Base-by-base conservation (phyloP, 192 early-diverging fungal genomes). In the Backusella liffmaniae region DNA sequence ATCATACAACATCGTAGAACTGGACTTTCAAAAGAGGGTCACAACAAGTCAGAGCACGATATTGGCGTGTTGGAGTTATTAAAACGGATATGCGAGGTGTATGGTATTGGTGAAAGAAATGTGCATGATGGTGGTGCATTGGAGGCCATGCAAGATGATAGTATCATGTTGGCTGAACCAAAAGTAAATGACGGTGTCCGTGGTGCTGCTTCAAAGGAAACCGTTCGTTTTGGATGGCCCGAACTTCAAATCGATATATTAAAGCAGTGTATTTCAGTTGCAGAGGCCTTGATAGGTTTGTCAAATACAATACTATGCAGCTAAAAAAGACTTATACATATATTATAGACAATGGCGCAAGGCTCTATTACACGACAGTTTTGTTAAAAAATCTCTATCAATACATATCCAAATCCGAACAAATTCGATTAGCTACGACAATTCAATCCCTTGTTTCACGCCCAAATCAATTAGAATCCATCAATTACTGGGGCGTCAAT, bases 221-320 rank as follows among this genome's bases (percentile, higher is more conserved):
- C 56, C 0, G 23, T 80, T 26, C 36, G 84, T 6, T 88, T 81
- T 76, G 94, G 94, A 4, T 95, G 94, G 94, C 91, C 93, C 23
- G 86, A 88, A n/a, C 77, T 96, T 51, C 94, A 94, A 77, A 91
- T 95, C 36, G 90, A 91, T 77, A 85, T 92, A 8, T 73, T 95
- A 30, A 88, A 90, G 49, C 92, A 95, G 81, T 91, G 90, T 34
- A 89, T 94, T 53, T 82, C 86, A 6, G 83, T 94, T 8, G 76
- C 93, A 1, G 89, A 93, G 42, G 85, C 87, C 9, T 76, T 91
- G 42, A 88, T 89, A 70, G 92, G 92, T 93, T 82, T 69, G 26
- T 69, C 29, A 16, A 46, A 29, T 41, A 23, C 32, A 39, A 35
- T 7, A 32, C 15, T 15, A 37, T 35, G n/a, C 51, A 36, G 18